These are phyloP conservation scores for Lonicera japonica DNA, from an alignment of 129 eudicot species.

Conservation along the genomic window DNA sequence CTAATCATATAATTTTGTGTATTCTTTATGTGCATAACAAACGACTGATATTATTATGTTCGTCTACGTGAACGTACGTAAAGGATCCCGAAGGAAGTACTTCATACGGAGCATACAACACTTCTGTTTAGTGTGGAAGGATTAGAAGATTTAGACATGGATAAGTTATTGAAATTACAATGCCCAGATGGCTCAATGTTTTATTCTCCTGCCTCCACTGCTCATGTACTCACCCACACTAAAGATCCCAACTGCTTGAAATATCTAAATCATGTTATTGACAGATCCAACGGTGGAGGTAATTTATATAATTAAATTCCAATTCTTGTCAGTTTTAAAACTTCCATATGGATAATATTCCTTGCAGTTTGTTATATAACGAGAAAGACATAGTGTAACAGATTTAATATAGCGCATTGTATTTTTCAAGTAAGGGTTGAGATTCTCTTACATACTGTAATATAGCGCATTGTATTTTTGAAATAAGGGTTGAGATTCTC, in stretches of 20 bases:
- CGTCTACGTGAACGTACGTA: neutral
- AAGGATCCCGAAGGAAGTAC: conserved; percentile 23
- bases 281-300: conserved; percentile 32
- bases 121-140: conserved; percentile 26
- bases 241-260: conserved; percentile 18
- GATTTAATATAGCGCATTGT: too few species aligned
- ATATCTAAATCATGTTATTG: conserved; percentile 8
- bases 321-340: too few species aligned
- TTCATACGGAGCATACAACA: conserved; percentile 19
- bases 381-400: too few species aligned
- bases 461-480: too few species aligned
- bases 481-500: too few species aligned
- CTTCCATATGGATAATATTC: too few species aligned
- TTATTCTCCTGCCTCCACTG: conserved; percentile 26
- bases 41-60: too few species aligned
- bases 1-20: too few species aligned
- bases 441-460: too few species aligned
- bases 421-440: too few species aligned
- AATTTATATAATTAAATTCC: neutral
- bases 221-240: conserved; percentile 26
- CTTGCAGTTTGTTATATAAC: too few species aligned
- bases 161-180: conserved; percentile 10
- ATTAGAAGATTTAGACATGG: conserved; percentile 11
- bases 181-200: conserved; percentile 22
- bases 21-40: too few species aligned